These are phyloP conservation scores for Lodderomyces theae DNA, from an alignment of 1,139 yeast species.

Conservation along the genomic window DNA sequence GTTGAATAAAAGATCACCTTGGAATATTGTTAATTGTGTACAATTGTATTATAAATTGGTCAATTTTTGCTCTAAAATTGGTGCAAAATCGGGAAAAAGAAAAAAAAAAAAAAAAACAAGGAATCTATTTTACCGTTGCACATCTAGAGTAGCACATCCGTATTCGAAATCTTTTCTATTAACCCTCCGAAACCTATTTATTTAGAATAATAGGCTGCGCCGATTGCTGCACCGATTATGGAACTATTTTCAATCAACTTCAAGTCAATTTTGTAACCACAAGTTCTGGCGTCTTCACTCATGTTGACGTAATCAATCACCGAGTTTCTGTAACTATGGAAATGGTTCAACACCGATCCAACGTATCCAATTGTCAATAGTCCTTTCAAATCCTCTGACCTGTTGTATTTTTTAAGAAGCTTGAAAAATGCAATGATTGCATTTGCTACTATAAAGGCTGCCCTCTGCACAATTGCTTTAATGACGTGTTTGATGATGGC, in stretches of 20 bases:
- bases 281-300: conserved; percentile 24
- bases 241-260: conserved; percentile 43
- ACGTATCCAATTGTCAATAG: conserved; percentile 41
- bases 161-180: neutral
- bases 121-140: too few relatives aligned
- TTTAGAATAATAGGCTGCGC: conserved; percentile 37
- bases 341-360: conserved; percentile 42
- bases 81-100: neutral
- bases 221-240: conserved; percentile 48
- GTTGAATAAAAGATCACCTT: neutral
- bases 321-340: conserved; percentile 31
- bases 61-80: neutral
- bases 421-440: conserved; percentile 36
- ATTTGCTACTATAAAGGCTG: conserved; percentile 41
- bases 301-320: conserved; percentile 31
- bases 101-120: neutral
- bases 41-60: too few relatives aligned
- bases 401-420: conserved; percentile 32
- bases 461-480: conserved; percentile 33
- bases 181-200: neutral
- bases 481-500: conserved; percentile 27
- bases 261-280: conserved; percentile 36
- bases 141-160: too few relatives aligned
- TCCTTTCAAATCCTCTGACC: conserved; percentile 17
- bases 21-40: neutral